A percentile compares a stretch with the other conserved stretches of the same genome.
Conservation (phyloP, 106 monocot genomes). For the Allium fistulosum region DNA sequence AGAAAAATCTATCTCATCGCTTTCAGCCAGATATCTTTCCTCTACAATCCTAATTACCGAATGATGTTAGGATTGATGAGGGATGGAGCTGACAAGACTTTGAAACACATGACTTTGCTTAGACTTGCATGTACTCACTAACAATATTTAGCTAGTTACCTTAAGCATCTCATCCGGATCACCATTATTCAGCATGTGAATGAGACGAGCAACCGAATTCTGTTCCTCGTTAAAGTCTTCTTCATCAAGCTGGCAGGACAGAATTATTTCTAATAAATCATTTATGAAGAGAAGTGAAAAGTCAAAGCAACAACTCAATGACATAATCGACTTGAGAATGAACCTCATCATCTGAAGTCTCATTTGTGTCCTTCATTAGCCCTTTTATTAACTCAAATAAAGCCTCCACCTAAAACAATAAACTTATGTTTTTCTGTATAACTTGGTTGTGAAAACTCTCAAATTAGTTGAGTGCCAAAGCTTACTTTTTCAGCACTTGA, state of each 20-base stretch:
- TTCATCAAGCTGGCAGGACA: conserved; percentile 68
- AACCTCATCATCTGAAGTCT: conserved; percentile 72
- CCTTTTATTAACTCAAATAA: conserved; percentile 96
- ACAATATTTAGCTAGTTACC: conserved; percentile 30
- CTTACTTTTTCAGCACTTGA: conserved; percentile 82
- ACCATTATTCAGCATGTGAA: conserved; percentile 94
- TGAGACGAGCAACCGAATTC: conserved; percentile 94
- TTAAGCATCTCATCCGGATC: conserved; percentile 89
- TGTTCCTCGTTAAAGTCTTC: conserved; percentile 99
- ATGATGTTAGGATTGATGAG: too few species aligned
- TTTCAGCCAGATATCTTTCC: too few species aligned
- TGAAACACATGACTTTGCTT: too few species aligned
- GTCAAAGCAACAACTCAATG: neutral
- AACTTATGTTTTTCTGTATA: neutral
- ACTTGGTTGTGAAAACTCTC: neutral
- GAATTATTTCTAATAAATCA: neutral
- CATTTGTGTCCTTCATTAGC: conserved; percentile 86
- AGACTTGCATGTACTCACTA: neutral
- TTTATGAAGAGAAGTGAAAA: neutral
- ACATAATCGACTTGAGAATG: neutral
- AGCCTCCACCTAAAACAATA: conserved; percentile 70
- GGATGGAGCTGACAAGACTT: too few species aligned
- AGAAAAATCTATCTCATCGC: too few species aligned
- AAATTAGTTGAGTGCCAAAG: neutral
- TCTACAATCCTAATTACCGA: too few species aligned